Evolutionary conservation across 2,329 filamentous ascomycete species (phyloP).

Genomic region (Fusarium sp.): DNA sequence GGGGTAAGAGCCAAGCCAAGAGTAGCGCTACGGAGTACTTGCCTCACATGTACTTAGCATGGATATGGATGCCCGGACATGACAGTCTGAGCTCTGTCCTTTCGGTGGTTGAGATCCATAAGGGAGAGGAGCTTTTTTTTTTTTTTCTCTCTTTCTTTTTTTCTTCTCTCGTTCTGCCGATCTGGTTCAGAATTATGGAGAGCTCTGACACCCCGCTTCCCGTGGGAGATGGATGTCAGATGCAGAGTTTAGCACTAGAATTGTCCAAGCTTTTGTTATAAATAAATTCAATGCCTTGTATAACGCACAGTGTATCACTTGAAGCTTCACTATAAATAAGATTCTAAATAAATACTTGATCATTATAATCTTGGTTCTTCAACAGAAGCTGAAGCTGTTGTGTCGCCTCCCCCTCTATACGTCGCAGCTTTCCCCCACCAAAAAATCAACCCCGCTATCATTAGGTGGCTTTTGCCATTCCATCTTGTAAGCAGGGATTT

Average conservation of each 20-base stretch:
- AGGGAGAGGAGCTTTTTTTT: slow-evolving; percentile 23
- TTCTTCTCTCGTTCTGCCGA: slow-evolving; percentile 31
- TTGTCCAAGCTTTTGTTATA: not conserved
- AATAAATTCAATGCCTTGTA: not conserved
- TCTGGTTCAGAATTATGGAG: slow-evolving; percentile 42
- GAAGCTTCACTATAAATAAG: not conserved
- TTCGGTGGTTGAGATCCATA: slow-evolving; percentile 24
- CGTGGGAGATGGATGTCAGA: slow-evolving; percentile 19
- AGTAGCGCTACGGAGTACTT: slow-evolving; percentile 41
- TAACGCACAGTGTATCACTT: not conserved
- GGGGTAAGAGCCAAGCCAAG: slow-evolving; percentile 24
- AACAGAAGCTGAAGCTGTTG: slow-evolving; percentile 6
- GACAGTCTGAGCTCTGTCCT: slow-evolving; percentile 16
- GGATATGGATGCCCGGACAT: slow-evolving; percentile 18
- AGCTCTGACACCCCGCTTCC: slow-evolving; percentile 41
- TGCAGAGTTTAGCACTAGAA: slow-evolving; percentile 3
- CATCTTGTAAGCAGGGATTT: slow-evolving; percentile 4
- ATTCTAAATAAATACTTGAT: not conserved
- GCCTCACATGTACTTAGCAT: slow-evolving; percentile 36
- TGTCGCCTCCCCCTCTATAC: slow-evolving; percentile 24
- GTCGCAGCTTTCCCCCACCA: slow-evolving; percentile 40
- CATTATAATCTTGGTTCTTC: not conserved
- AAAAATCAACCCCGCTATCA: slow-evolving; percentile 38
- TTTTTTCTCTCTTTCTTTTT: slow-evolving; percentile 7
- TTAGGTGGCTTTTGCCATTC: slow-evolving; percentile 27